phyloP scores from a whole-genome alignment of 176 grass and related monocot species.

The Aegilops speltoides region DNA sequence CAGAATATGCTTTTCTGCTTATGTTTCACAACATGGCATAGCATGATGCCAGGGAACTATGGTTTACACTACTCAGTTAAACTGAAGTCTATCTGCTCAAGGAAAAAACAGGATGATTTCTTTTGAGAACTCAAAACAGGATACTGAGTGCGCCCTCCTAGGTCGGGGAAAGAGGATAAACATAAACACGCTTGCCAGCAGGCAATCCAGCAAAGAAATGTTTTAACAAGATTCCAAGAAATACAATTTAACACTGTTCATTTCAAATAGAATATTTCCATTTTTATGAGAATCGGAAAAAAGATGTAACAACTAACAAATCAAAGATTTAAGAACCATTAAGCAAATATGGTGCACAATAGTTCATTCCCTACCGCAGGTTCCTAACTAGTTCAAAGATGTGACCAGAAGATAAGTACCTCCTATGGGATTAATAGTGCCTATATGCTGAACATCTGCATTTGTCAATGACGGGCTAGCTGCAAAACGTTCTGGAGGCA shows the following conservation, averaged over 20 bases:
- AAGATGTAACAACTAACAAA: not conserved
- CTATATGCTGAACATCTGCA: constrained; percentile 22
- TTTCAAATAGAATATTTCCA: not conserved
- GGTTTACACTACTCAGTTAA: not conserved
- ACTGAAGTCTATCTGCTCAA: not conserved
- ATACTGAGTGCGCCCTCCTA: not conserved
- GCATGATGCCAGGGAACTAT: not conserved
- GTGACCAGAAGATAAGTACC: constrained; percentile 27
- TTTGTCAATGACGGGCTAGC: constrained; percentile 18
- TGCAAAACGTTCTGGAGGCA: constrained; percentile 37
- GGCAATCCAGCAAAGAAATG: not conserved
- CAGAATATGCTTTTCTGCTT: not conserved
- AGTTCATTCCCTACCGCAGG: not conserved
- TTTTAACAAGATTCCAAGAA: not conserved
- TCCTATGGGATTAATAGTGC: constrained; percentile 23
- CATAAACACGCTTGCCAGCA: not conserved
- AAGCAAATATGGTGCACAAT: not conserved
- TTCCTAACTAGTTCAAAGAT: constrained; percentile 19
- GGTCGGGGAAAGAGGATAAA: not conserved
- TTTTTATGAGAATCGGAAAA: not conserved
- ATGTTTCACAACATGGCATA: constrained; percentile 15
- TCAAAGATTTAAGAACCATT: not conserved
- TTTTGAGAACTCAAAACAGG: not conserved
- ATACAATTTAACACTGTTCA: not conserved
- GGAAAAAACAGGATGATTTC: not conserved